Conservation (phyloP, 2,329 filamentous ascomycete genomes). For the Sporothrix brasiliensis region DNA sequence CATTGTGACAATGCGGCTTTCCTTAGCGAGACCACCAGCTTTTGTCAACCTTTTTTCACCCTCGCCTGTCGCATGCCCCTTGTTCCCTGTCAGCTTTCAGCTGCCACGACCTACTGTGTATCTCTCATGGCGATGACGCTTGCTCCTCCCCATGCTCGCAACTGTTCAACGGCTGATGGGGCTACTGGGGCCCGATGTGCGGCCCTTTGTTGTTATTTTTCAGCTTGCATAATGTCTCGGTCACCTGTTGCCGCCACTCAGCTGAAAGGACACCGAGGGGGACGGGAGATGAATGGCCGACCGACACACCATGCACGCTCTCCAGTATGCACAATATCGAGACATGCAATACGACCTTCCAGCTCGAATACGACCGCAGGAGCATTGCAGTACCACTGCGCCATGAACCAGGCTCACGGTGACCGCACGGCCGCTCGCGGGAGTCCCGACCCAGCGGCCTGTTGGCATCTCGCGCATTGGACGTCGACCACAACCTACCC, state of each 20-base stretch:
- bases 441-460: too few species aligned
- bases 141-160: background rate
- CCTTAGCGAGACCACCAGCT: constrained; percentile 12
- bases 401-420: too few species aligned
- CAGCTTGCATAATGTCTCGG: background rate
- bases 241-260: background rate
- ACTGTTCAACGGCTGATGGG: background rate
- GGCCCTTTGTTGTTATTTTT: constrained; percentile 9
- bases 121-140: background rate
- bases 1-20: background rate
- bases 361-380: constrained; percentile 8
- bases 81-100: background rate
- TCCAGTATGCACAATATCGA: background rate
- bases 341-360: background rate
- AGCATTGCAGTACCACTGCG: too few species aligned
- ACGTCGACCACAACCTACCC: constrained; percentile 4
- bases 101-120: background rate
- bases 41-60: background rate
- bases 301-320: background rate
- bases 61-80: constrained; percentile 1
- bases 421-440: too few species aligned
- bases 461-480: background rate
- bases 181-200: background rate
- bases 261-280: background rate
- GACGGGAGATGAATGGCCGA: background rate